These are phyloP conservation scores for Pestalotiopsis sp. DNA, from an alignment of 2,329 filamentous ascomycete genomes.

Conservation along the genomic window DNA sequence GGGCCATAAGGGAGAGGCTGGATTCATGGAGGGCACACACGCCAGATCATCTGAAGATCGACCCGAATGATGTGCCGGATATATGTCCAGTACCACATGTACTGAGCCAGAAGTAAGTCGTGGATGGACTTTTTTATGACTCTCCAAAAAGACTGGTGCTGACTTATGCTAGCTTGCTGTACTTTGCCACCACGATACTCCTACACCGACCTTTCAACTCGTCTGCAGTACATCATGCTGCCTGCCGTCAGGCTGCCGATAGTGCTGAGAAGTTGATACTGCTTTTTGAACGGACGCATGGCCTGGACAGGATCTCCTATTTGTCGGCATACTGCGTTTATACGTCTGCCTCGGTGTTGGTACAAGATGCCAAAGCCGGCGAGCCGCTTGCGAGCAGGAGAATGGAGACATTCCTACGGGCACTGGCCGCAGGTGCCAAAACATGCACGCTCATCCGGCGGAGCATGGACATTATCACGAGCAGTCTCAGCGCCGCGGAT, in stretches of 20 bases:
- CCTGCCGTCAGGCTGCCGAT: slow-evolving; percentile 26
- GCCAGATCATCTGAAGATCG: slow-evolving; percentile 5
- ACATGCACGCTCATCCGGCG: slow-evolving; percentile 30
- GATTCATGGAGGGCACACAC: slow-evolving; percentile 7
- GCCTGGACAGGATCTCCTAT: slow-evolving; percentile 31
- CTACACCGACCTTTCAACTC: slow-evolving; percentile 28
- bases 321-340: slow-evolving; percentile 36
- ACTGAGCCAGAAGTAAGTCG: slow-evolving; percentile 10
- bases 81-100: slow-evolving; percentile 5
- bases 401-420: slow-evolving; percentile 30
- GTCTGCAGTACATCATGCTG: slow-evolving; percentile 22
- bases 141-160: not conserved
- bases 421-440: slow-evolving; percentile 23
- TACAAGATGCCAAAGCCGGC: slow-evolving; percentile 29
- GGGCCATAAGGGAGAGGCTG: slow-evolving; percentile 4
- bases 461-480: slow-evolving; percentile 33
- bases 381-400: slow-evolving; percentile 21
- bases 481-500: slow-evolving; percentile 16
- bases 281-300: slow-evolving; percentile 30
- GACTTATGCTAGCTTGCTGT: slow-evolving; percentile 19
- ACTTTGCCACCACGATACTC: slow-evolving; percentile 27
- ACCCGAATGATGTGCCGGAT: slow-evolving; percentile 5
- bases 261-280: slow-evolving; percentile 29
- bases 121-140: not conserved
- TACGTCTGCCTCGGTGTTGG: slow-evolving; percentile 31